These are phyloP conservation scores for Pseudohalonectria lignicola DNA, from an alignment of 2,329 filamentous ascomycete genomes.

Conservation along the genomic window DNA sequence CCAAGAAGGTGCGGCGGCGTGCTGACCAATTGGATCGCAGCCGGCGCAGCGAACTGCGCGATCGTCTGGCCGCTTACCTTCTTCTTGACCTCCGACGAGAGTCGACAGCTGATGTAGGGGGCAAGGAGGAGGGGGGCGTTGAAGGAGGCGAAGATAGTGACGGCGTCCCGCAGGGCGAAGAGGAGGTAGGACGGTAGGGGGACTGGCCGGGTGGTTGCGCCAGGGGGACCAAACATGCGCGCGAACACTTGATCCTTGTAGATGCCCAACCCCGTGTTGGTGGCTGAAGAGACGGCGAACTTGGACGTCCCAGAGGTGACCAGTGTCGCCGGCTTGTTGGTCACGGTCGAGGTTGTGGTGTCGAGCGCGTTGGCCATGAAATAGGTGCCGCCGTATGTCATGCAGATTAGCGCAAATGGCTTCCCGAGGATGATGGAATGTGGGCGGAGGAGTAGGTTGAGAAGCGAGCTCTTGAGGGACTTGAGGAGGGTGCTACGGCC, in stretches of 20 bases:
- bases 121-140: conserved; percentile 76
- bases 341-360: conserved; percentile 58
- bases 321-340: conserved; percentile 41
- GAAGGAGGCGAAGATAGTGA: conserved; percentile 88
- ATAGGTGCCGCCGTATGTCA: conserved; percentile 83
- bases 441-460: conserved; percentile 45
- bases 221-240: conserved; percentile 62
- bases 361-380: conserved; percentile 80
- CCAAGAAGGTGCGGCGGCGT: conserved; percentile 81
- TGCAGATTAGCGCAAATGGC: conserved; percentile 58
- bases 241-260: conserved; percentile 87
- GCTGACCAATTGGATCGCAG: conserved; percentile 64
- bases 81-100: conserved; percentile 40
- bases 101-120: conserved; percentile 47
- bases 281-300: conserved; percentile 67
- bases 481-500: conserved; percentile 47
- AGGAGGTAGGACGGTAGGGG: conserved; percentile 62
- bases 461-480: conserved; percentile 49
- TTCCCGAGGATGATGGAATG: conserved; percentile 50
- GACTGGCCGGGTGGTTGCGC: conserved; percentile 41
- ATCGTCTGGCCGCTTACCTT: conserved; percentile 43
- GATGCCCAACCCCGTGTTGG: conserved; percentile 77
- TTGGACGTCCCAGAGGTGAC: conserved; percentile 69
- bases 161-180: conserved; percentile 72
- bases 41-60: conserved; percentile 74